These are phyloP conservation scores for Boletellus ananiceps DNA, from an alignment of 768 basidiomycete genomes.

Conservation along the genomic window DNA sequence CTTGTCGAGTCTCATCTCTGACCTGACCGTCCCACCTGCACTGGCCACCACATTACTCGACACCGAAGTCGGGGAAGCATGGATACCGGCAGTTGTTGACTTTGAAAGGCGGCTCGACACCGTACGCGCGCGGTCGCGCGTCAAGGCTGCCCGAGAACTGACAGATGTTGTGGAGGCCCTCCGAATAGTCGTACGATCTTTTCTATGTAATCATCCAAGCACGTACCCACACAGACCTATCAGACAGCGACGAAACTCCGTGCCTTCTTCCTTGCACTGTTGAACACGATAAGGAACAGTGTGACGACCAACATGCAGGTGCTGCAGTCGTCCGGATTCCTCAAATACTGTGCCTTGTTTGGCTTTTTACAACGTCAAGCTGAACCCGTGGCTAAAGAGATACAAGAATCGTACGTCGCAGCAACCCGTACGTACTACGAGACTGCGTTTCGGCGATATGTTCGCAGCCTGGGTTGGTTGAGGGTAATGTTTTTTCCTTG, in stretches of 20 bases:
- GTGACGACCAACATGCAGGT: slow-evolving; percentile 92
- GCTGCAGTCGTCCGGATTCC: slow-evolving; percentile 79
- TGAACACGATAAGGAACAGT: slow-evolving; percentile 77
- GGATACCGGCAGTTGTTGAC: slow-evolving; percentile 78
- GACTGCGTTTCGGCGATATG: slow-evolving; percentile 89
- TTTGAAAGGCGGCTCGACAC: slow-evolving; percentile 72
- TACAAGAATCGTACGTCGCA: slow-evolving; percentile 81
- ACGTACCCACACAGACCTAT: slow-evolving; percentile 1
- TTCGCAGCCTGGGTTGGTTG: slow-evolving; percentile 72
- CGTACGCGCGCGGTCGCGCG: slow-evolving; percentile 67
- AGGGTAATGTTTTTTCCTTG: slow-evolving; percentile 44
- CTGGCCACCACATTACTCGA: slow-evolving; percentile 78
- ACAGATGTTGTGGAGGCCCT: slow-evolving; percentile 82
- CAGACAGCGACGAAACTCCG: slow-evolving; percentile 90
- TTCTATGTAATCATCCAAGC: background rate
- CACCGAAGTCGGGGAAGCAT: slow-evolving; percentile 79
- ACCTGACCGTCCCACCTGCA: slow-evolving; percentile 78
- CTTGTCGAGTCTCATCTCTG: slow-evolving; percentile 71
- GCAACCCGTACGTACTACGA: slow-evolving; percentile 91
- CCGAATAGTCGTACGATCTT: slow-evolving; percentile 70
- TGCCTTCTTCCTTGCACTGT: slow-evolving; percentile 74
- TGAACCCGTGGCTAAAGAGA: slow-evolving; percentile 73
- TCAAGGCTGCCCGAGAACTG: slow-evolving; percentile 83
- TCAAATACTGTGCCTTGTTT: slow-evolving; percentile 80
- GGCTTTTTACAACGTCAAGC: slow-evolving; percentile 83